These are phyloP conservation scores for Metschnikowia cerradonensis DNA, from an alignment of 805 yeast species.

Conservation along the genomic window DNA sequence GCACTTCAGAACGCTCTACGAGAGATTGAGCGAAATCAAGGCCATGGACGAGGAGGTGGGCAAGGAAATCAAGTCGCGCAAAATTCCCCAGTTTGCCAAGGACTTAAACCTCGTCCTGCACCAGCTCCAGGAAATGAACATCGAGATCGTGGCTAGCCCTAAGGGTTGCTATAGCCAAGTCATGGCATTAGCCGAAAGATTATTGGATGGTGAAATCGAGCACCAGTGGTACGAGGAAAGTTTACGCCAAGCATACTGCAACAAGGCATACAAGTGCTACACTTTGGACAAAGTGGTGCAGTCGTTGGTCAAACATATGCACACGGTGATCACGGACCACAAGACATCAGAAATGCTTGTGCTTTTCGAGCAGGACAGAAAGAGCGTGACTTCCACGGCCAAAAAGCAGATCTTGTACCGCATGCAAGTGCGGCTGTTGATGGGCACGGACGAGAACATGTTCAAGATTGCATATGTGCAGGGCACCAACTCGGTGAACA, in stretches of 20 bases:
- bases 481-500: constrained; percentile 47
- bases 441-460: constrained; percentile 84
- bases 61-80: constrained; percentile 63
- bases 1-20: constrained; percentile 74
- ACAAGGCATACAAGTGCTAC: constrained; percentile 87
- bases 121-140: constrained; percentile 77
- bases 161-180: constrained; percentile 74
- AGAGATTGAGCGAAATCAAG: constrained; percentile 76
- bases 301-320: constrained; percentile 70
- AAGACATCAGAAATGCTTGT: constrained; percentile 77
- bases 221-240: constrained; percentile 95
- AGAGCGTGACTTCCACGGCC: constrained; percentile 59
- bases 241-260: constrained; percentile 89
- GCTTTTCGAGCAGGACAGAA: constrained; percentile 79
- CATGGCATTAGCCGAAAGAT: constrained; percentile 64
- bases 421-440: constrained; percentile 75
- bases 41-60: constrained; percentile 63
- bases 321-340: constrained; percentile 72
- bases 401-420: constrained; percentile 88
- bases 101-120: constrained; percentile 79
- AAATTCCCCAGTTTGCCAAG: constrained; percentile 71
- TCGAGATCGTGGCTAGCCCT: constrained; percentile 54
- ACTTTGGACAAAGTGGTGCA: constrained; percentile 92
- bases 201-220: constrained; percentile 87
- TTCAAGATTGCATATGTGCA: constrained; percentile 78